These are phyloP conservation scores for Septoria linicola DNA, from an alignment of 2,329 filamentous ascomycete genomes.

Conservation along the genomic window DNA sequence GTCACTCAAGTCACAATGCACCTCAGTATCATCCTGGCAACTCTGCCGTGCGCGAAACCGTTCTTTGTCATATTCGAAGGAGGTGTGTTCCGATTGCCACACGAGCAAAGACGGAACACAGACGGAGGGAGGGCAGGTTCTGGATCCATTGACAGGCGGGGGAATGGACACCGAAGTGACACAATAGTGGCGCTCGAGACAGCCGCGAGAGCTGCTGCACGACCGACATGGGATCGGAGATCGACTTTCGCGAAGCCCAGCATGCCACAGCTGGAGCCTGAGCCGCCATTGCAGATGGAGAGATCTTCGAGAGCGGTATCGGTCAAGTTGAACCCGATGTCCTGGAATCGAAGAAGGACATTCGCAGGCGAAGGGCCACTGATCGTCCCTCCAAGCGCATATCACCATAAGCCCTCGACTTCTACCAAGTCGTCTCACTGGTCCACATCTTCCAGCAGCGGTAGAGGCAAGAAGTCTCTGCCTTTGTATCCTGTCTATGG, in stretches of 20 bases:
- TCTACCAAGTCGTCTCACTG: slow-evolving; percentile 6
- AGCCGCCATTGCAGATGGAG: not conserved
- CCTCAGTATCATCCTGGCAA: slow-evolving; percentile 33
- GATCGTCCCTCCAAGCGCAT: not conserved
- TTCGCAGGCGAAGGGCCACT: slow-evolving; percentile 7
- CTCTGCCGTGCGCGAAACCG: slow-evolving; percentile 34
- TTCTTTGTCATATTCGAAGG: slow-evolving; percentile 31
- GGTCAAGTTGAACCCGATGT: slow-evolving; percentile 5
- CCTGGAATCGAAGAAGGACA: slow-evolving; percentile 19
- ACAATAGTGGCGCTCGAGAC: not conserved
- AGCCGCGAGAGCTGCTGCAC: not conserved
- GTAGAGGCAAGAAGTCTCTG: not conserved
- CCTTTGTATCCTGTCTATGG: not conserved
- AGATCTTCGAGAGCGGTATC: not conserved
- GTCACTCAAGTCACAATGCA: slow-evolving; percentile 31
- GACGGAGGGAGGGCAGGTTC: not conserved
- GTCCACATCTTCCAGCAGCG: slow-evolving; percentile 7
- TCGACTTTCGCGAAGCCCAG: slow-evolving; percentile 16
- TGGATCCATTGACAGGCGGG: not conserved
- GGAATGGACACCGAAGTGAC: not conserved
- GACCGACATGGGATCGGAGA: slow-evolving; percentile 14
- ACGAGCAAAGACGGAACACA: not conserved
- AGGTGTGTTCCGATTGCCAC: slow-evolving; percentile 19
- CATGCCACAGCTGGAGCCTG: not conserved
- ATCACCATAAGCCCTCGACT: slow-evolving; percentile 6